These are phyloP conservation scores for Cutaneotrichosporon sp. DNA, from an alignment of 1,284 basidiomycete genomes.

Conservation along the genomic window DNA sequence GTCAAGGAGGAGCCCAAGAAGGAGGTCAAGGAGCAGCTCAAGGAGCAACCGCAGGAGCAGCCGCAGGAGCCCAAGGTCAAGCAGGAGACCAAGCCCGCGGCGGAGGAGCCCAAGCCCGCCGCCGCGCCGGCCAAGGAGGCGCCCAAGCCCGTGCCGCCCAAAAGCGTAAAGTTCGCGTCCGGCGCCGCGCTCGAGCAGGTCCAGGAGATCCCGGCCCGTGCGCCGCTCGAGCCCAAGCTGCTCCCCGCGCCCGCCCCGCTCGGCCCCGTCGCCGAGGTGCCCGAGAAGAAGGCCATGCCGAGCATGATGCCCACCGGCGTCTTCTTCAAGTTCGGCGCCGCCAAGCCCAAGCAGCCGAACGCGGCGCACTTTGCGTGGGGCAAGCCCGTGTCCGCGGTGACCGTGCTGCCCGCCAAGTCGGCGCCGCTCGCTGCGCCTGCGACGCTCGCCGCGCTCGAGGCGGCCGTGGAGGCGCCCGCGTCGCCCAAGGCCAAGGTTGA, in stretches of 20 bases:
- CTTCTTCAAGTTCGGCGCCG: neutral
- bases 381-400: neutral
- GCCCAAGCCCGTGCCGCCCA: neutral
- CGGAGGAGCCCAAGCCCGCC: neutral
- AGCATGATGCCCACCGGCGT: neutral
- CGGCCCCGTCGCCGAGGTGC: neutral
- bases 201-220: conserved; percentile 1
- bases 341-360: neutral
- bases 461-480: neutral
- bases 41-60: no score
- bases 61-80: neutral
- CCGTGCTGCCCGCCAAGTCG: neutral
- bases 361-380: conserved; percentile 2
- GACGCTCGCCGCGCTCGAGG: neutral
- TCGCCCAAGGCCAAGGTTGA: neutral
- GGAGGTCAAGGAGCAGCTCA: neutral
- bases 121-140: neutral
- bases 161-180: conserved; percentile 2
- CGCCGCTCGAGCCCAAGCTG: neutral
- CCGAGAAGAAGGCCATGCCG: neutral
- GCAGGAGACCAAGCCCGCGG: no score
- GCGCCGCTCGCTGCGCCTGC: neutral
- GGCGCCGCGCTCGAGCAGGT: conserved; percentile 1
- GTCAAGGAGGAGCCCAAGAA: neutral
- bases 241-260: neutral